phyloP scores from a whole-genome alignment of 345 rosid species.

The Trapa bicornis region DNA sequence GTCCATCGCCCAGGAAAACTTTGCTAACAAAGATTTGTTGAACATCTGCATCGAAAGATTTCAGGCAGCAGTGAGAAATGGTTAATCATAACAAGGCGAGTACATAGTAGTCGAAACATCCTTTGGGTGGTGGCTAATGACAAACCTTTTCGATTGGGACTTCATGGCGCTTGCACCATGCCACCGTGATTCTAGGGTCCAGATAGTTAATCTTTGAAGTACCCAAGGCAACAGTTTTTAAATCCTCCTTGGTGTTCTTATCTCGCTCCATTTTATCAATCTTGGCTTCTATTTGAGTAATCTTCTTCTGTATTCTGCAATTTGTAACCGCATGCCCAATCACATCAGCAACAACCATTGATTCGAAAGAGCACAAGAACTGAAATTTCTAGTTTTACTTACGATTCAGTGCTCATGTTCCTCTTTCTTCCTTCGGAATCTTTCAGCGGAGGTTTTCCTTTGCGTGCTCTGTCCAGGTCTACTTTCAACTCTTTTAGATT shows the following conservation, averaged over 20 bases:
- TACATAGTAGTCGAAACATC: neutral
- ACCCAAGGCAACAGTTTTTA: constrained; percentile 89
- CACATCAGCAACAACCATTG: neutral
- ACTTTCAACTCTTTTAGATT: constrained; percentile 48
- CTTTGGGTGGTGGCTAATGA: neutral
- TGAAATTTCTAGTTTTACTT: constrained; percentile 12
- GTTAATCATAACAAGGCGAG: neutral
- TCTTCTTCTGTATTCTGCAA: constrained; percentile 67
- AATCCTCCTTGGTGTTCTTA: constrained; percentile 68
- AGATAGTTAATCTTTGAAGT: constrained; percentile 92
- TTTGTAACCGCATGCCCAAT: neutral
- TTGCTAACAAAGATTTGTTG: constrained; percentile 83
- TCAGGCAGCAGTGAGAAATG: neutral
- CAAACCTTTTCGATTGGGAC: constrained; percentile 94
- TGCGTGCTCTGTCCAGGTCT: constrained; percentile 74
- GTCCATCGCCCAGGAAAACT: constrained; percentile 96
- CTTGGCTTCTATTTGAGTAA: constrained; percentile 41
- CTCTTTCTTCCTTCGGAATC: constrained; percentile 73
- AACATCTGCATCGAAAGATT: constrained; percentile 43
- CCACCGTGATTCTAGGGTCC: constrained; percentile 94
- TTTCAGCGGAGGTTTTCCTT: constrained; percentile 78
- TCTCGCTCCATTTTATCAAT: constrained; percentile 70
- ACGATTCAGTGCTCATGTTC: constrained; percentile 73
- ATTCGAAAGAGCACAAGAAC: neutral
- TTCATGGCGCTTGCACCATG: constrained; percentile 98